phyloP scores from a whole-genome alignment of 2,329 filamentous ascomycete genomes.

The Dothistroma septosporum region DNA sequence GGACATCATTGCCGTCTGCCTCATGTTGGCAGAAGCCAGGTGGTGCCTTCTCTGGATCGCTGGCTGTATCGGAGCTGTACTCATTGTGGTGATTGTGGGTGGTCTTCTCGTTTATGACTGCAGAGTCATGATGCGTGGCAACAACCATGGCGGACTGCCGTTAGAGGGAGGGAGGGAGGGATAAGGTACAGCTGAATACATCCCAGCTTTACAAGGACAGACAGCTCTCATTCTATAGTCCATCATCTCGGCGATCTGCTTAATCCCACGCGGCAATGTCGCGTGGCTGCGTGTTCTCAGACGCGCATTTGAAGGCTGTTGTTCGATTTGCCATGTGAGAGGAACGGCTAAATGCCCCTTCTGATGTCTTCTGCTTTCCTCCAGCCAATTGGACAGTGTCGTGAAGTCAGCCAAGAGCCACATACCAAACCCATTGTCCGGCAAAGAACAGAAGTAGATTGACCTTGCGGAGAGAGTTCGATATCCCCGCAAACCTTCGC shows the following conservation, averaged over 20 bases:
- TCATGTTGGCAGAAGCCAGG: constrained; percentile 13
- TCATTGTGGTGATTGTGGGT: constrained; percentile 2
- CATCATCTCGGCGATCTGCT: background rate
- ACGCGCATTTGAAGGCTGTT: background rate
- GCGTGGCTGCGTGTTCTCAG: background rate
- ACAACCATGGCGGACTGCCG: background rate
- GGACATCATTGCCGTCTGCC: constrained; percentile 15
- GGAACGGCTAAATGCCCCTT: background rate
- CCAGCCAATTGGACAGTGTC: background rate
- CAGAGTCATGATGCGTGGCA: background rate
- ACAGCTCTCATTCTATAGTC: background rate
- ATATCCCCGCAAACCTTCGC: background rate
- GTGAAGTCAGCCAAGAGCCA: background rate
- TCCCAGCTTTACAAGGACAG: background rate
- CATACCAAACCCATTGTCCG: background rate
- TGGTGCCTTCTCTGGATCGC: constrained; percentile 18
- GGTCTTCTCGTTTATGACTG: constrained; percentile 2
- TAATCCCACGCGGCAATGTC: background rate
- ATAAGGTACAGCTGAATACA: background rate
- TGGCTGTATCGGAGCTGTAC: constrained; percentile 3
- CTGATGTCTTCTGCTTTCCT: background rate
- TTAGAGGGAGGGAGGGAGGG: background rate
- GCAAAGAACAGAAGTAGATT: background rate
- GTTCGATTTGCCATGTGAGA: background rate
- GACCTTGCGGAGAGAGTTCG: background rate